Base-by-base conservation (phyloP, 495 filamentous ascomycete genomes). In the Aspergillus kassunensis region DNA sequence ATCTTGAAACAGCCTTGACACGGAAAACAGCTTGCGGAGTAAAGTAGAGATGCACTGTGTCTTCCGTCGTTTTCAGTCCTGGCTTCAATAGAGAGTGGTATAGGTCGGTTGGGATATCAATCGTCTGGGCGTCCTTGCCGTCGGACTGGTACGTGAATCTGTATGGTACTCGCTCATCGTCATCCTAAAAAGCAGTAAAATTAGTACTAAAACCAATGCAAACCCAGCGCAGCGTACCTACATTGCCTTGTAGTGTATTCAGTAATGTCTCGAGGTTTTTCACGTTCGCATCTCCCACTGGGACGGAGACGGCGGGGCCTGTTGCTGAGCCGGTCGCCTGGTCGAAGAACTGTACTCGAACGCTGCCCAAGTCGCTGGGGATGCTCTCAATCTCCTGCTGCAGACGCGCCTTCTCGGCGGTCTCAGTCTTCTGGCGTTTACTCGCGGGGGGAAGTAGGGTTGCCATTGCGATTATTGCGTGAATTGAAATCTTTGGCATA, bases 1-100 rank as follows among this genome's bases (percentile, higher is more conserved):
- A 93, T 62, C 93, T 79, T 20, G 90, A 90, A 23, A 96, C 90
- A 2, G 91, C 89, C 55, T 90, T 90, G 37, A 97, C 93, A 60
- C 86, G 85, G 74, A 98, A 97, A 4, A 99, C 86, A 2, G 92
- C 89, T 67, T 97, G 93, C 0, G 93, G 92, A 25, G 90, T 90
- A 60, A 87, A 91, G 51, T 85, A 83, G 18, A 96, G 81, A 2
- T 78, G 85, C 36, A 96, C 81, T 3, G 82, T 79, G 53, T 87
- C 84, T 79, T 90, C 87, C 40, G 84, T 87, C 18, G 80, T 83
- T 51, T 81, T 84, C 31, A 83, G 57, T 0, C 82, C 83, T 0
- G 83, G 79, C 47, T 80, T 75, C 24, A 89, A 71, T 12, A 89
- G 63, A 1, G 83, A 76, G 18, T 87, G 87, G 68, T 89, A 96